phyloP scores from a whole-genome alignment of 495 filamentous ascomycete species.

The Penicillium chermesinum region DNA sequence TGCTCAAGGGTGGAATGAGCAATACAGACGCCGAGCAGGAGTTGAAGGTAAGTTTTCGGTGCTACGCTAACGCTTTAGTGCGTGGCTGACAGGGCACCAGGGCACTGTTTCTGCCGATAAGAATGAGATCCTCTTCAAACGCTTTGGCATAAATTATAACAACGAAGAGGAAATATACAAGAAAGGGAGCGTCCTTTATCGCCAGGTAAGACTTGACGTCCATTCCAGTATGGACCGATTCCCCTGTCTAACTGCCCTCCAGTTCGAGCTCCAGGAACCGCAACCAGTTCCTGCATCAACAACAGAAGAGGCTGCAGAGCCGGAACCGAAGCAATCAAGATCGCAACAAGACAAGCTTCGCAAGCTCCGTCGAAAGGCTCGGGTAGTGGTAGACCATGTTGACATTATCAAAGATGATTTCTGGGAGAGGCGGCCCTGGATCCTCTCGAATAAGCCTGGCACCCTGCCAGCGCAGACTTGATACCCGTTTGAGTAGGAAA shows the following conservation, averaged over 20 bases:
- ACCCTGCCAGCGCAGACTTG: conserved; percentile 52
- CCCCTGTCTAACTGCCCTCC: conserved; percentile 5
- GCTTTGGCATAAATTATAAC: conserved; percentile 93
- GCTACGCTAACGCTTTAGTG: neutral
- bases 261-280: conserved; percentile 42
- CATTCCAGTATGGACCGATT: neutral
- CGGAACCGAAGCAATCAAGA: conserved; percentile 51
- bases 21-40: conserved; percentile 71
- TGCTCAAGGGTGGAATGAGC: conserved; percentile 69
- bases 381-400: conserved; percentile 73
- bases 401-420: conserved; percentile 95
- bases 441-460: conserved; percentile 70
- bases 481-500: conserved; percentile 18
- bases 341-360: conserved; percentile 72
- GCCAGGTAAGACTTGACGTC: conserved; percentile 55
- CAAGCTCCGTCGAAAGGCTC: conserved; percentile 69
- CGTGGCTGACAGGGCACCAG: conserved; percentile 33
- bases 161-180: conserved; percentile 88
- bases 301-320: conserved; percentile 6
- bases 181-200: conserved; percentile 85
- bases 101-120: conserved; percentile 82
- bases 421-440: conserved; percentile 82
- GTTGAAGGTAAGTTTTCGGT: conserved; percentile 53
- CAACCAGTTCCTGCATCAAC: conserved; percentile 11
- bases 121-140: conserved; percentile 90